Evolutionary conservation across 176 grass and related monocot species (phyloP).

Genomic region (Avena sativa): DNA sequence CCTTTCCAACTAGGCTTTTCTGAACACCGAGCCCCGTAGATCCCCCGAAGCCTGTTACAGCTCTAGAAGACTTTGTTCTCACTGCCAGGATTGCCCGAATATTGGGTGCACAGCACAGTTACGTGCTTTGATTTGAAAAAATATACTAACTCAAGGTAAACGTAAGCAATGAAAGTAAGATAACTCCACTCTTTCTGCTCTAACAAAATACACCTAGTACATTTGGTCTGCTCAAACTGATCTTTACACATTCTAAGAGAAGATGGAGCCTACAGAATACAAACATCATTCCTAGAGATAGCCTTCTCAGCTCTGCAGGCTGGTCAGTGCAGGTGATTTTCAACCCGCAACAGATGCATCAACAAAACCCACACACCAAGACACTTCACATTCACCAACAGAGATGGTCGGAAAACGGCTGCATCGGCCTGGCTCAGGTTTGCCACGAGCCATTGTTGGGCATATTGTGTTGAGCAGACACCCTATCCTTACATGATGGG

Average conservation of each 20-base stretch:
- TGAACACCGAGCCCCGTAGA: neutral
- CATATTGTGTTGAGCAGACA: slow-evolving; percentile 56
- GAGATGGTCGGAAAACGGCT: neutral
- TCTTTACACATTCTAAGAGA: slow-evolving; percentile 8
- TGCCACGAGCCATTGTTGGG: slow-evolving; percentile 52
- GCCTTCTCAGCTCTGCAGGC: neutral
- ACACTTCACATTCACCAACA: slow-evolving; percentile 5
- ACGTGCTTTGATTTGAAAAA: neutral
- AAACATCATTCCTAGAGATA: slow-evolving; percentile 19
- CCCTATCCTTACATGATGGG: slow-evolving; percentile 74
- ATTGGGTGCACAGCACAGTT: neutral
- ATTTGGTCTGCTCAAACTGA: neutral
- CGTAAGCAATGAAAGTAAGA: neutral
- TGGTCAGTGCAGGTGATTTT: neutral
- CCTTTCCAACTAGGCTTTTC: neutral
- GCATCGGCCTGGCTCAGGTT: slow-evolving; percentile 24
- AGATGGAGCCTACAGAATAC: slow-evolving; percentile 27
- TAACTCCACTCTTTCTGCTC: neutral
- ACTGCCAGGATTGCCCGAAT: neutral
- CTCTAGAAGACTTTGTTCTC: neutral
- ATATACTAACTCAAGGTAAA: neutral
- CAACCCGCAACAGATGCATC: neutral
- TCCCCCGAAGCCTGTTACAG: neutral
- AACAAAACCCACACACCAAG: neutral
- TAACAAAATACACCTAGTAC: neutral